These are phyloP conservation scores for Neoscytalidium dimidiatum DNA, from an alignment of 2,329 filamentous ascomycete genomes.

Conservation along the genomic window DNA sequence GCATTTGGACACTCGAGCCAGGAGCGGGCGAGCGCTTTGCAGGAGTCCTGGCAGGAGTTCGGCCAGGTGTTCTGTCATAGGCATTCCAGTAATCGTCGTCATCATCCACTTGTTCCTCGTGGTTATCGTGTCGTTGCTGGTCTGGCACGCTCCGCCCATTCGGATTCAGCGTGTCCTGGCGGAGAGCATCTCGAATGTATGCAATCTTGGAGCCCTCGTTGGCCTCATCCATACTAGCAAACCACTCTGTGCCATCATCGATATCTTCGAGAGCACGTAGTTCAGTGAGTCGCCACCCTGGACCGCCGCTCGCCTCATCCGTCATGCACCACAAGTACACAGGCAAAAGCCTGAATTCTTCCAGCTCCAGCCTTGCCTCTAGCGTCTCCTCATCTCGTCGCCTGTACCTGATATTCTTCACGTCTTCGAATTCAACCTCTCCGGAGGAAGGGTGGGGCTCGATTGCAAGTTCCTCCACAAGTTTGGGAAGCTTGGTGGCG, in stretches of 20 bases:
- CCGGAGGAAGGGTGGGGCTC: constrained; percentile 82
- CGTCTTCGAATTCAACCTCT: constrained; percentile 75
- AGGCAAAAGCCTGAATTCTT: constrained; percentile 64
- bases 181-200: constrained; percentile 19
- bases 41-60: constrained; percentile 57
- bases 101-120: constrained; percentile 60
- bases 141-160: constrained; percentile 20
- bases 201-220: constrained; percentile 48
- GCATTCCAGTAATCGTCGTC: constrained; percentile 80
- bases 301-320: constrained; percentile 60
- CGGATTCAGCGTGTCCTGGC: not conserved
- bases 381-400: constrained; percentile 76
- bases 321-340: constrained; percentile 70
- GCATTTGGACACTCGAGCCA: constrained; percentile 38
- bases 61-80: constrained; percentile 71
- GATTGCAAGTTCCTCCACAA: constrained; percentile 63
- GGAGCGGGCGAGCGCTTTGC: constrained; percentile 66
- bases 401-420: constrained; percentile 62
- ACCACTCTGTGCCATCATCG: constrained; percentile 60
- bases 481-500: constrained; percentile 60
- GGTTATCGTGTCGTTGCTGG: not conserved
- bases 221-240: constrained; percentile 61
- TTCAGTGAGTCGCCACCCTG: constrained; percentile 74
- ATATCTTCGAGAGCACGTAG: constrained; percentile 60
- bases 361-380: constrained; percentile 65